Evolutionary conservation across 768 basidiomycete genomes (phyloP).

Genomic region (Lyophyllum semitale): DNA sequence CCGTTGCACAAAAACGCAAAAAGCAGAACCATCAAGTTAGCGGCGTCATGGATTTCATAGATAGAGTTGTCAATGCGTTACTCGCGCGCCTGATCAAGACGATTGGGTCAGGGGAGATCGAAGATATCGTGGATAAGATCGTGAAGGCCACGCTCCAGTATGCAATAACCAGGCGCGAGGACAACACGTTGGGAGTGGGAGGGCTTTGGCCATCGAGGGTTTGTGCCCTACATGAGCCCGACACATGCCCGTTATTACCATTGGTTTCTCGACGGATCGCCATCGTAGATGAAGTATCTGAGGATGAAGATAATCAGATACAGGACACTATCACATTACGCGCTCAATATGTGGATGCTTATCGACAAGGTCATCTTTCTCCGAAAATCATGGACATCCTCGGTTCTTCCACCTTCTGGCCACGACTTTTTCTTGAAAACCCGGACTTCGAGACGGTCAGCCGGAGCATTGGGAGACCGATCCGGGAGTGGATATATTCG

Average conservation of each 20-base stretch:
- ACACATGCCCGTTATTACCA: constrained; percentile 55
- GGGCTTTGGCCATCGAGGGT: constrained; percentile 22
- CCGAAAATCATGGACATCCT: constrained; percentile 62
- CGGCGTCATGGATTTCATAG: constrained; percentile 79
- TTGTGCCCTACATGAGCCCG: constrained; percentile 64
- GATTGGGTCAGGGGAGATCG: constrained; percentile 64
- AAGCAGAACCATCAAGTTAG: constrained; percentile 58
- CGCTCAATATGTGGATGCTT: constrained; percentile 60
- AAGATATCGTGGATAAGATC: constrained; percentile 63
- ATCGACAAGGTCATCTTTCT: constrained; percentile 57
- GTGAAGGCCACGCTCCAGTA: constrained; percentile 79
- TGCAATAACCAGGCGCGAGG: constrained; percentile 64
- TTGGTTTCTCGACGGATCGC: constrained; percentile 50
- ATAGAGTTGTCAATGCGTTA: constrained; percentile 62
- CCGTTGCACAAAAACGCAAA: constrained; percentile 44
- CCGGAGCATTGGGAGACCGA: constrained; percentile 59
- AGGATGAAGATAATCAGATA: constrained; percentile 21
- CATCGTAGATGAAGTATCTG: constrained; percentile 27
- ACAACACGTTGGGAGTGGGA: constrained; percentile 34
- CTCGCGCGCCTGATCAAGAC: constrained; percentile 48
- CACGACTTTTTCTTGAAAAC: constrained; percentile 72
- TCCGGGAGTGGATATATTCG: constrained; percentile 68
- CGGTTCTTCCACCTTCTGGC: constrained; percentile 68
- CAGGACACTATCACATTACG: constrained; percentile 38
- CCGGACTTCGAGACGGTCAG: constrained; percentile 73